These are phyloP conservation scores for Emergomyces orientalis DNA, from an alignment of 2,329 filamentous ascomycete species.

Conservation along the genomic window DNA sequence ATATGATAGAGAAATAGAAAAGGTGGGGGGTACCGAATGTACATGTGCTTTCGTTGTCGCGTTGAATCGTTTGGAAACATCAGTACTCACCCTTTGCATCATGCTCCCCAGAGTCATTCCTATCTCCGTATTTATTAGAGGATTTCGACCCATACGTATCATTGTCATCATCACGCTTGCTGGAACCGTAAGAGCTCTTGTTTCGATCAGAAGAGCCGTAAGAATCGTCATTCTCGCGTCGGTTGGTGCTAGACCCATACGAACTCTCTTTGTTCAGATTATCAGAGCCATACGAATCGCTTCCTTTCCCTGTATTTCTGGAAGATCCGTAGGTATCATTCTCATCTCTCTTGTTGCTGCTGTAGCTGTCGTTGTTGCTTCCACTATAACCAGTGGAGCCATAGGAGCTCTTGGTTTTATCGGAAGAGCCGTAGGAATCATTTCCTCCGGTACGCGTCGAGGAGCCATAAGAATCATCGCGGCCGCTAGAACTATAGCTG, in stretches of 20 bases:
- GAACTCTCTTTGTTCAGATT: background rate
- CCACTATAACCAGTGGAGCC: background rate
- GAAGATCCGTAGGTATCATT: background rate
- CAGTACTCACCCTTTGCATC: background rate
- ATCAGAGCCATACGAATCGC: constrained; percentile 1
- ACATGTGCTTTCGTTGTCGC: background rate
- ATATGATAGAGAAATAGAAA: background rate
- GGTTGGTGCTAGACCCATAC: background rate
- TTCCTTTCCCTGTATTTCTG: background rate
- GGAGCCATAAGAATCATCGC: background rate
- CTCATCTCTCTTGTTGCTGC: background rate
- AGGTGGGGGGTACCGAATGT: background rate
- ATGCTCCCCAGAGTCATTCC: background rate
- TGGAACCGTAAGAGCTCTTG: constrained; percentile 1
- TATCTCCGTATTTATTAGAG: background rate
- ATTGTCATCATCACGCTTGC: background rate
- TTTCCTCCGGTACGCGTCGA: background rate
- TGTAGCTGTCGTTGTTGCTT: background rate
- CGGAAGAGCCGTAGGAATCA: background rate
- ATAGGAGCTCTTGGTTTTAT: background rate
- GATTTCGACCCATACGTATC: constrained; percentile 1
- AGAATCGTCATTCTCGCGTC: background rate
- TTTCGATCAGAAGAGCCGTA: background rate
- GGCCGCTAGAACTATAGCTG: background rate
- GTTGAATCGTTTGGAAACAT: background rate